phyloP scores from a whole-genome alignment of 257 asterid genomes.

The Capsicum rhomboideum region DNA sequence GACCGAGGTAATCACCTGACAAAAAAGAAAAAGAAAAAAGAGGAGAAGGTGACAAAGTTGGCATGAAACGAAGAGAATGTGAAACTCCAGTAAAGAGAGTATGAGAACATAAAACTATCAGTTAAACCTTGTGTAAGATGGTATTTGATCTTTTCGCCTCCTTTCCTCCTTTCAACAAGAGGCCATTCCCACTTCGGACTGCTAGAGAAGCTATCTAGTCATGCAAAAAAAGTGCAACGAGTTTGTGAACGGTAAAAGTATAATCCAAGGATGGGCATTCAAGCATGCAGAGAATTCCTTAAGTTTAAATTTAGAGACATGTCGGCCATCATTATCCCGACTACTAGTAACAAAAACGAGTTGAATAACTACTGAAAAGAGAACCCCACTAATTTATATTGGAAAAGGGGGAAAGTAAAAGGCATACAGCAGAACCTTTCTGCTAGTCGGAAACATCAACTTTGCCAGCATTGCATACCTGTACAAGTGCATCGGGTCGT shows the following conservation, averaged over 20 bases:
- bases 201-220: slow-evolving; percentile 79
- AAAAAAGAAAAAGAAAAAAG: not conserved
- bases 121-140: slow-evolving; percentile 59
- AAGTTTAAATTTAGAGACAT: not conserved
- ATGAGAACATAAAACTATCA: not conserved
- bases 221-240: not conserved
- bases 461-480: slow-evolving; percentile 30
- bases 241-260: not conserved
- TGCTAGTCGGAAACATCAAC: not conserved
- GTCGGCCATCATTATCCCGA: not conserved
- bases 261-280: not conserved
- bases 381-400: not conserved
- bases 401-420: not conserved
- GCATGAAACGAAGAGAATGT: not conserved
- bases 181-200: slow-evolving; percentile 77
- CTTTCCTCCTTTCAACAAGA: slow-evolving; percentile 78
- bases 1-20: slow-evolving; percentile 57
- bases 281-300: not conserved
- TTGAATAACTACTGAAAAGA: not conserved
- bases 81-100: not conserved
- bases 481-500: slow-evolving; percentile 81
- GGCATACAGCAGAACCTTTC: not conserved
- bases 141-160: slow-evolving; percentile 67
- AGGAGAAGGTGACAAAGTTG: not conserved
- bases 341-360: not conserved